Base-by-base conservation (phyloP, 768 basidiomycete genomes). In the Lactarius quietus region DNA sequence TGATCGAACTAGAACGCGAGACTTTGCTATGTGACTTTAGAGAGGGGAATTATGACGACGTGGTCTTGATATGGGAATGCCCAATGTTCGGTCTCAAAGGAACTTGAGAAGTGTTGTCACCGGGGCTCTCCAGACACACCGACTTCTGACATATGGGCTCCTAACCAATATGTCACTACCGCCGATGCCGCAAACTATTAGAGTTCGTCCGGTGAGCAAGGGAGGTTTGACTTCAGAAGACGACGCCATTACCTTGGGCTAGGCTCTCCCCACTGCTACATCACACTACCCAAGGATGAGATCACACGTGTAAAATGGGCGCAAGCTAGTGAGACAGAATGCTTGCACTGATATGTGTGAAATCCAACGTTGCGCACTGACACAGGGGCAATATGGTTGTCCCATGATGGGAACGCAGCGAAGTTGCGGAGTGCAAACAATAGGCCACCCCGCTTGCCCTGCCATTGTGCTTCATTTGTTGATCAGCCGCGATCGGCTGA, bases 401-500 rank as follows among this genome's bases (percentile, higher is more conserved):
- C 20, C 23, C 45, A 26, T 39, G 38, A 39, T 17, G 23, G 45
- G n/a, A 48, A 23, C 14, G 48, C 15, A 26, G 26, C 48, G 48
- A 51, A 26, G 48, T 26, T 51, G 48, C 48, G 48, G 48, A 51
- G 48, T 51, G 48, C 48, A 51, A 51, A 51, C 14, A 5, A 26
- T 26, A 12, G 26, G 48, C 48, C 15, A 45, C 45, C 39, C 39
- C 41, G 23, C 45, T 18, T 29, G 35, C 33, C 53, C 41, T 29
- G 4, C 28, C 23, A 45, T 17, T 26, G 8, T 3, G 35, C 35
- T 41, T 33, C 18, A 26, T 18, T 65, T 18, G 45, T 48, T 26
- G 59, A 61, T 61, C 36, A 51, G 33, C 54, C 43, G 60, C 64
- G 64, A 65, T 52, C 55, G 55, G 59, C 20, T 12, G 6, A 8